Evolutionary conservation across 306 rosid species (phyloP).

Genomic region (Hippophae rhamnoides): DNA sequence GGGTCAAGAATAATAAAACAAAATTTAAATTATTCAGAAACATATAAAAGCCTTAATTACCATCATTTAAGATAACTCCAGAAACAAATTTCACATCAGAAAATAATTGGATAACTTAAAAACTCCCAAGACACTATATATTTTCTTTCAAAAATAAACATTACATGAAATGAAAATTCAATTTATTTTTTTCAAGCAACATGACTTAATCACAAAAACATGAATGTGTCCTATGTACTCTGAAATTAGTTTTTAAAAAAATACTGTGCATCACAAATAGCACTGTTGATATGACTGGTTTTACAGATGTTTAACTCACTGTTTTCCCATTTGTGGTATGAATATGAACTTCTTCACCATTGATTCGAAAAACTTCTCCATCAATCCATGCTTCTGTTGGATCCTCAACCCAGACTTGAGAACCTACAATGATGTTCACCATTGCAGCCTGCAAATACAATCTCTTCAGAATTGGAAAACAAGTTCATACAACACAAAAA

Average conservation of each 20-base stretch:
- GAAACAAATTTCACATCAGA: no score
- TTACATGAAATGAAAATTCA: no score
- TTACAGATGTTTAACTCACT: conserved; percentile 38
- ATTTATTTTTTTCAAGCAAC: no score
- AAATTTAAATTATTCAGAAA: background rate
- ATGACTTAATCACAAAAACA: no score
- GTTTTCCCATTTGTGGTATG: conserved; percentile 53
- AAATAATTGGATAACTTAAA: no score
- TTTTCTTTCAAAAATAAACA: no score
- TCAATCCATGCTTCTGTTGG: conserved; percentile 80
- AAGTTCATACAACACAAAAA: conserved; percentile 15
- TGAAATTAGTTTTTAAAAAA: no score
- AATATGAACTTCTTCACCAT: conserved; percentile 70
- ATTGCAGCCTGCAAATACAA: conserved; percentile 72
- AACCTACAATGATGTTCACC: conserved; percentile 90
- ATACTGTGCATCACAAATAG: background rate
- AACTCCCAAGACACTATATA: no score
- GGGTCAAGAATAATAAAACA: conserved; percentile 15
- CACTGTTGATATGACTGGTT: background rate
- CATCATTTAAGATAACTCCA: no score
- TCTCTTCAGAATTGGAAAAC: conserved; percentile 15
- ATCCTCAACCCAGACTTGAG: conserved; percentile 99
- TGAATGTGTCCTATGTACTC: no score
- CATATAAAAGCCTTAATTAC: no score
- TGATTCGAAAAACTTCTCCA: conserved; percentile 84